A percentile compares a stretch with the other conserved stretches of the same genome.
These are phyloP conservation scores for Calonectria multiphialidica DNA, from an alignment of 2,329 filamentous ascomycete genomes.

Conservation along the genomic window DNA sequence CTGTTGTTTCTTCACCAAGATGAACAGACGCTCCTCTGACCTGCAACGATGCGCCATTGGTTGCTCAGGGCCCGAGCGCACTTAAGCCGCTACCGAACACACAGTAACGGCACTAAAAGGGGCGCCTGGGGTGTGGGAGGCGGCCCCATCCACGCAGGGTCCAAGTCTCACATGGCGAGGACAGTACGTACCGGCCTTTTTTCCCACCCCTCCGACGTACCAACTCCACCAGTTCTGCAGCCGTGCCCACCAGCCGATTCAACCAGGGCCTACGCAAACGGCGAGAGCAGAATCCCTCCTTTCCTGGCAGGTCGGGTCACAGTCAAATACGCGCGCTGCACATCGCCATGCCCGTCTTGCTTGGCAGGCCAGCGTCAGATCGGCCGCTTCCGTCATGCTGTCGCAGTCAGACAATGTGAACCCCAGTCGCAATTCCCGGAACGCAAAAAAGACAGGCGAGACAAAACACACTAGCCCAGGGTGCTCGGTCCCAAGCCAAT, in stretches of 20 bases:
- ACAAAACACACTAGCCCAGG: conserved; percentile 34
- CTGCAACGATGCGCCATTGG: conserved; percentile 9
- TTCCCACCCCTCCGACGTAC: not conserved
- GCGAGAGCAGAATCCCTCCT: not conserved
- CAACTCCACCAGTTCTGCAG: conserved; percentile 12
- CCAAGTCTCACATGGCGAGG: conserved; percentile 32
- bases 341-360: not conserved
- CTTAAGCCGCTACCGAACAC: conserved; percentile 21
- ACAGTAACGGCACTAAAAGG: conserved; percentile 17
- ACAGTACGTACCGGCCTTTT: not conserved
- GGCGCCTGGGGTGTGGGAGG: conserved; percentile 16
- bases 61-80: conserved; percentile 11
- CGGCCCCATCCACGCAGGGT: conserved; percentile 33
- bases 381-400: conserved; percentile 8
- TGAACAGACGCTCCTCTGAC: not conserved
- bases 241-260: not conserved
- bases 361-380: not conserved
- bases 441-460: conserved; percentile 8
- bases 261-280: not conserved
- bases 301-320: not conserved
- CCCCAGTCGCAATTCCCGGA: conserved; percentile 13
- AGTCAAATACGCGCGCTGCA: not conserved
- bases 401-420: not conserved
- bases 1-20: conserved; percentile 7
- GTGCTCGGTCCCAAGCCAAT: conserved; percentile 32